Conservation (phyloP, 805 yeast genomes). For the Teunomyces funiuensis region DNA sequence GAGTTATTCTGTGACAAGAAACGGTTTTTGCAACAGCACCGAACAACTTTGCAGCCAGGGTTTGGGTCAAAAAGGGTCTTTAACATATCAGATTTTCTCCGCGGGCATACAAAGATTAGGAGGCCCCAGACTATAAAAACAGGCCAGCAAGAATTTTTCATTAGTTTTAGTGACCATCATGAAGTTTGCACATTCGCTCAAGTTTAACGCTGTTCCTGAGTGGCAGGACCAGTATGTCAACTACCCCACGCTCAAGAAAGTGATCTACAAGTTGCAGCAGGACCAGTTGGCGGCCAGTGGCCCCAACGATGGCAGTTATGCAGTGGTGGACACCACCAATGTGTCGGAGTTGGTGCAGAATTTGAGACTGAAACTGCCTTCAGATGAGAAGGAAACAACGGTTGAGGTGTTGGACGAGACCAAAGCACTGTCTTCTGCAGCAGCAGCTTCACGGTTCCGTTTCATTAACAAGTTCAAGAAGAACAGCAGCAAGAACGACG, state of each 20-base stretch:
- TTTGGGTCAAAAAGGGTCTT: background rate
- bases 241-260: slow-evolving; percentile 52
- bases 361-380: background rate
- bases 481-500: slow-evolving; percentile 2
- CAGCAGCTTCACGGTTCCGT: slow-evolving; percentile 14
- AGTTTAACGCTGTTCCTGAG: slow-evolving; percentile 55
- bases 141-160: background rate
- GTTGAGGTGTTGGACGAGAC: slow-evolving; percentile 1
- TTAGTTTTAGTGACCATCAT: slow-evolving; percentile 18
- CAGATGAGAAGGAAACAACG: slow-evolving; percentile 3
- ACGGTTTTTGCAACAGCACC: slow-evolving; percentile 5
- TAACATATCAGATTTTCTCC: background rate
- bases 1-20: background rate
- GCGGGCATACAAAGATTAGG: background rate
- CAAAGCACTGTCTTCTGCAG: too few species aligned
- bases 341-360: slow-evolving; percentile 28
- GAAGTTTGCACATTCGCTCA: slow-evolving; percentile 52
- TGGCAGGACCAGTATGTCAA: slow-evolving; percentile 49
- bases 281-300: slow-evolving; percentile 25
- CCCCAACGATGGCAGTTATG: slow-evolving; percentile 26
- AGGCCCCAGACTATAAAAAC: background rate
- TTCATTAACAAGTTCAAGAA: slow-evolving; percentile 18
- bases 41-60: slow-evolving; percentile 2
- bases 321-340: slow-evolving; percentile 20
- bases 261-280: slow-evolving; percentile 54